Conservation (phyloP, 2,329 filamentous ascomycete species). For the Diaporthe eres region DNA sequence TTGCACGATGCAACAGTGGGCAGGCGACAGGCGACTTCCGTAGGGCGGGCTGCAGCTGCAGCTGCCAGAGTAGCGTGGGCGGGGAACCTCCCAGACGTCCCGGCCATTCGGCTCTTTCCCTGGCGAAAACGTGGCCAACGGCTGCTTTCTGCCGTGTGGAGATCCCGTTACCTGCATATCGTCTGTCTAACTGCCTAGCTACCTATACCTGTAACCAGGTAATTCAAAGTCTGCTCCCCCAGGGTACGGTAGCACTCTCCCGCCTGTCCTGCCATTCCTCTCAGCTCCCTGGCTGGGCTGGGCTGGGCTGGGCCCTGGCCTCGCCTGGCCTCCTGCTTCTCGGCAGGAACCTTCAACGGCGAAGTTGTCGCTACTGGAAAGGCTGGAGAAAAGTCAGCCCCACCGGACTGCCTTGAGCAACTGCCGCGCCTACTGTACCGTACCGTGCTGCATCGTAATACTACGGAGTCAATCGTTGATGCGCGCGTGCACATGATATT, state of each 20-base stretch:
- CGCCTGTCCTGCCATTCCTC: background rate
- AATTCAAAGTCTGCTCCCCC: constrained; percentile 12
- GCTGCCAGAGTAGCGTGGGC: constrained; percentile 35
- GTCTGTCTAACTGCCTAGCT: background rate
- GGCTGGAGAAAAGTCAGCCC: constrained; percentile 2
- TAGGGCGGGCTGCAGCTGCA: constrained; percentile 40
- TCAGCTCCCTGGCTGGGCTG: background rate
- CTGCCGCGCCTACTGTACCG: background rate
- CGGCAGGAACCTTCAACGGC: constrained; percentile 12
- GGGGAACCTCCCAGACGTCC: constrained; percentile 40
- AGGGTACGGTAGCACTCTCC: constrained; percentile 22
- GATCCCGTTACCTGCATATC: constrained; percentile 24
- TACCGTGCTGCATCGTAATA: background rate
- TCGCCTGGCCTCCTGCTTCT: background rate
- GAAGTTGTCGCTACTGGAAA: background rate
- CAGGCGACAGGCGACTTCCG: constrained; percentile 40
- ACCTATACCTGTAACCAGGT: background rate
- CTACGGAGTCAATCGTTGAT: background rate
- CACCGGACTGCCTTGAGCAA: background rate
- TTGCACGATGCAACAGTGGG: constrained; percentile 31
- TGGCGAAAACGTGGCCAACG: constrained; percentile 41
- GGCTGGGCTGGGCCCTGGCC: background rate
- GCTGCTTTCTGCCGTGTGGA: constrained; percentile 32
- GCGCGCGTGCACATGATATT: background rate
- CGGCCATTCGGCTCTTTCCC: constrained; percentile 42